Conservation (phyloP, 1,284 basidiomycete genomes). For the Cutaneotrichosporon spelunceum region DNA sequence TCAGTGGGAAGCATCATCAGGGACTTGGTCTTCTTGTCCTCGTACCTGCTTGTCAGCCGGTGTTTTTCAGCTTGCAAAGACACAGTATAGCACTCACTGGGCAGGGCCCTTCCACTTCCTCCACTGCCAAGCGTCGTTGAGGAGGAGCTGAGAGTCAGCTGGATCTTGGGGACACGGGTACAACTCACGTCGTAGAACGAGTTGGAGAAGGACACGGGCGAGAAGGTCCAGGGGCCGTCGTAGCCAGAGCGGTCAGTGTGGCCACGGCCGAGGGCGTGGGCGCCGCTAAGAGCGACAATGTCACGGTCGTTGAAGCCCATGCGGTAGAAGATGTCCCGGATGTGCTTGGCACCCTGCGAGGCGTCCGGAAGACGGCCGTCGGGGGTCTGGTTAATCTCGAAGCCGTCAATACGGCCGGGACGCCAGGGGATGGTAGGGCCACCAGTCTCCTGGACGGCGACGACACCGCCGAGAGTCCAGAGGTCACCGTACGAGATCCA, state of each 20-base stretch:
- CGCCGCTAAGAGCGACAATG: slow-evolving; percentile 90
- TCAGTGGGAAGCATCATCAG: slow-evolving; percentile 91
- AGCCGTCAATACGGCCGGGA: slow-evolving; percentile 80
- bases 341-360: slow-evolving; percentile 74
- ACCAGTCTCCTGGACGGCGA: slow-evolving; percentile 62
- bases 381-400: slow-evolving; percentile 72
- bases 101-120: slow-evolving; percentile 54
- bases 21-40: slow-evolving; percentile 81
- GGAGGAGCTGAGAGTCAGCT: slow-evolving; percentile 55
- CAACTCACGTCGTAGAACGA: slow-evolving; percentile 67
- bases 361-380: slow-evolving; percentile 95
- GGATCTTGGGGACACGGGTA: too few relatives aligned
- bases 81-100: slow-evolving; percentile 21
- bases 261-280: slow-evolving; percentile 92
- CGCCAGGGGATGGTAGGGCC: slow-evolving; percentile 76
- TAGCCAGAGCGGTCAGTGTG: slow-evolving; percentile 78
- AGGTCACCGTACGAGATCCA: slow-evolving; percentile 94
- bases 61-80: slow-evolving; percentile 5
- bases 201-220: slow-evolving; percentile 65
- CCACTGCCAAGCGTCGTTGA: slow-evolving; percentile 70
- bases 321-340: slow-evolving; percentile 86
- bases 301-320: slow-evolving; percentile 98
- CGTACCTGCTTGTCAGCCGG: slow-evolving; percentile 60
- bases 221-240: slow-evolving; percentile 64
- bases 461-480: slow-evolving; percentile 80